A percentile compares a stretch with the other conserved stretches of the same genome.
Evolutionary conservation across 176 grass and related monocot genomes (phyloP).

Genomic region (Thalia dealbata): DNA sequence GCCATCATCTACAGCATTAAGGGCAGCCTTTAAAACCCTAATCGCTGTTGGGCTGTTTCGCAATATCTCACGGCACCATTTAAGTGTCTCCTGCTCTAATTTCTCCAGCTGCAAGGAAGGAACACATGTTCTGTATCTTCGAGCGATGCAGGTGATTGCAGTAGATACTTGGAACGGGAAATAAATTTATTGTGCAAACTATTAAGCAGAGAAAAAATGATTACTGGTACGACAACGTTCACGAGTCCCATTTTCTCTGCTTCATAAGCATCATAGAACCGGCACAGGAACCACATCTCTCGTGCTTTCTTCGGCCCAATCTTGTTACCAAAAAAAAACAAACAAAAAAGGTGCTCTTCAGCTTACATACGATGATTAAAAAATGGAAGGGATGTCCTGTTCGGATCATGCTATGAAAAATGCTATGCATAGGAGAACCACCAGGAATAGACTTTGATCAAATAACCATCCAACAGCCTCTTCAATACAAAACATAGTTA

Average conservation of each 20-base stretch:
- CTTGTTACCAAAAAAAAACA: conserved; percentile 18
- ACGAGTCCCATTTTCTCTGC: conserved; percentile 90
- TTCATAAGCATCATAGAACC: conserved; percentile 71
- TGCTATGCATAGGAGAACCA: background rate
- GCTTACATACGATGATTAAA: background rate
- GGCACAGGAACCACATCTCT: conserved; percentile 87
- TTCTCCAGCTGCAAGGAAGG: conserved; percentile 44
- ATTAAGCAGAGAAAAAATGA: background rate
- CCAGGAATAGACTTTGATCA: background rate
- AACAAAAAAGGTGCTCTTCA: background rate
- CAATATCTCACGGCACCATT: conserved; percentile 78
- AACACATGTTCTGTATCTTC: background rate
- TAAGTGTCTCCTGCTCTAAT: conserved; percentile 69
- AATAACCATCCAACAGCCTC: background rate
- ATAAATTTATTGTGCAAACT: background rate
- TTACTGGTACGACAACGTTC: conserved; percentile 80
- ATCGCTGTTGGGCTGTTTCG: conserved; percentile 79
- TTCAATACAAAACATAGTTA: background rate
- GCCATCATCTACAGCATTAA: conserved; percentile 81
- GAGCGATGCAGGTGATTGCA: background rate
- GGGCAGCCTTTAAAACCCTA: conserved; percentile 69
- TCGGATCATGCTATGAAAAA: background rate
- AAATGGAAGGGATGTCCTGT: background rate
- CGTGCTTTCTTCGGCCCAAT: conserved; percentile 78
- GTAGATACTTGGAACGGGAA: background rate